Conservation (phyloP, 2,329 filamentous ascomycete species). For the Aspergillus persii region DNA sequence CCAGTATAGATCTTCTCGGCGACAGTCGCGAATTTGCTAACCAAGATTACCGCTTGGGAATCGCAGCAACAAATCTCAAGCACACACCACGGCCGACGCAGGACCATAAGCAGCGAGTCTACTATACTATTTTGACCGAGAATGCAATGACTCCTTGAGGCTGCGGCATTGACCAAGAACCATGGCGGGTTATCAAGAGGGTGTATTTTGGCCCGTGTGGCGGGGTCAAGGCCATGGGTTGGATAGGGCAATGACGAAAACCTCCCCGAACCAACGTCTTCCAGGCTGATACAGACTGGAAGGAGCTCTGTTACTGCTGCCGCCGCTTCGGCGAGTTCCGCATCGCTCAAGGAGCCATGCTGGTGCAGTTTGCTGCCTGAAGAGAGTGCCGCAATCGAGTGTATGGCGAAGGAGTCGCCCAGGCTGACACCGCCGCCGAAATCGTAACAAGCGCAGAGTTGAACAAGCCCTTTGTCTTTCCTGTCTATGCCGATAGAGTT, state of each 20-base stretch:
- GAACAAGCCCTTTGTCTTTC: not conserved
- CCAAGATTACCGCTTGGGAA: conserved; percentile 5
- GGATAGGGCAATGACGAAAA: not conserved
- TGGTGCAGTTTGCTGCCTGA: not conserved
- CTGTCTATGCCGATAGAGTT: not conserved
- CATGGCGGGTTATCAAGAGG: conserved; percentile 9
- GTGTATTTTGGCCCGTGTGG: not conserved
- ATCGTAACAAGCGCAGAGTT: not conserved
- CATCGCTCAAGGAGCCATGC: not conserved
- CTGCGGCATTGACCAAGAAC: conserved; percentile 17
- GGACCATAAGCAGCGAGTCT: conserved; percentile 14
- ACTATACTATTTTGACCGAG: conserved; percentile 9
- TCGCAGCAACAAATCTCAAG: conserved; percentile 19
- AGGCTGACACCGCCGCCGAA: not conserved
- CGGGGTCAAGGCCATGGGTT: not conserved
- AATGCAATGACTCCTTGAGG: conserved; percentile 15
- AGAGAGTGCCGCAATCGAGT: not conserved
- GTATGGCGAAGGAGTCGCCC: not conserved
- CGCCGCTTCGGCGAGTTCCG: not conserved
- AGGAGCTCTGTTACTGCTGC: not conserved
- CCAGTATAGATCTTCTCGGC: conserved; percentile 6
- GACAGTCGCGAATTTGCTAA: conserved; percentile 4
- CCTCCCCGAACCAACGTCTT: not conserved
- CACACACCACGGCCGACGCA: conserved; percentile 22
- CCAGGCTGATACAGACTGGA: not conserved